Base-by-base conservation (phyloP, 371 early-diverging fungal genomes). In the Lichtheimia hyalospora region DNA sequence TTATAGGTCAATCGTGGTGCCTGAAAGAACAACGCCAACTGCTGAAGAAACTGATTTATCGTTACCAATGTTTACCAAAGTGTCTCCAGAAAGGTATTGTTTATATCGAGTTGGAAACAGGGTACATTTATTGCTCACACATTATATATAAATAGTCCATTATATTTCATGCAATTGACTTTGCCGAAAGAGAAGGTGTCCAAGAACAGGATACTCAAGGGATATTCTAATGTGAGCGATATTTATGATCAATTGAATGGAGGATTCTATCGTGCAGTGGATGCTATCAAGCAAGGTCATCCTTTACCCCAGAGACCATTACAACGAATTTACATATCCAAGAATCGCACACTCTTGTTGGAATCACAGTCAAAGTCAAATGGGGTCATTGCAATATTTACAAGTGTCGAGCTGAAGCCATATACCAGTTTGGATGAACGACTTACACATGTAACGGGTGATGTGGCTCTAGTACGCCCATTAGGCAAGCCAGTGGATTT, bases 281-380 rank as follows among this genome's bases (percentile, higher is more conserved):
- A 64, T 8, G 54, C 60, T 5, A 39, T 58, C 39, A 40, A 28
- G 24, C 10, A 34, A 34, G 34, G 34, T 2, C 34, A 8, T 8
- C 39, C 52, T 10, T 42, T 49, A 2, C 42, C 39, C 14, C 49
- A 59, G 10, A 49, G 61, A 46, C 74, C 77, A 5, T 48, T 74
- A 0, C 74, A 77, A 0, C 69, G 80, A 3, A 69, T 79, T 13
- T 79, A 74, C 56, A 74, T 79, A 49, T 62, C 70, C 24, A 74
- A 76, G 28, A 74, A 76, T 41, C 67, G 77, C 10, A 76, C 77
- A 0, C 44, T 76, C n/a, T 50, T 79, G 1, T 49, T 64, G 2
- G 63, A 73, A 56, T 71, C 75, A 23, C 50, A 62, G 4, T 49
- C 63, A 18, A 66, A 67, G 39, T 63, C 67, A 4, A 57, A 72